Conservation (phyloP, 1,139 yeast species). For the Yamadazyma sp. region DNA sequence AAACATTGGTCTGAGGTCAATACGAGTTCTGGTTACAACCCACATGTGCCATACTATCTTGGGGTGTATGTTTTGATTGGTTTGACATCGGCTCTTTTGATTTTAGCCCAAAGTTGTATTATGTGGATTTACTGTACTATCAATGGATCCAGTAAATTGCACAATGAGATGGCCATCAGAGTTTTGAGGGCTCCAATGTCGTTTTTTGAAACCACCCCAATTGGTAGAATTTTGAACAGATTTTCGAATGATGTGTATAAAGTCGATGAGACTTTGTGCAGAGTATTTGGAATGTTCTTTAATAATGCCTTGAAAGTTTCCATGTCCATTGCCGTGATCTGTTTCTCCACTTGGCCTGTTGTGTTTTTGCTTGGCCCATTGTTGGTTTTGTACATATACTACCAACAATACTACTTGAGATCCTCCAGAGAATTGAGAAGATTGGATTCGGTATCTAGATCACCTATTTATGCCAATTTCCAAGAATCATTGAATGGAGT, state of each 20-base stretch:
- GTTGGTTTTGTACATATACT: slow-evolving; percentile 68
- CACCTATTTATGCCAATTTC: slow-evolving; percentile 95
- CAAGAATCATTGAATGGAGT: slow-evolving; percentile 94
- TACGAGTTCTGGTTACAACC: slow-evolving; percentile 66
- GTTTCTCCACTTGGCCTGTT: slow-evolving; percentile 88
- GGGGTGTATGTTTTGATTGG: slow-evolving; percentile 79
- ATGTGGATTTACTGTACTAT: slow-evolving; percentile 86
- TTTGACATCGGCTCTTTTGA: slow-evolving; percentile 54
- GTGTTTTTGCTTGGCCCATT: slow-evolving; percentile 70
- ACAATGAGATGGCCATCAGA: slow-evolving; percentile 72
- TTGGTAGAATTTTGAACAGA: slow-evolving; percentile 90
- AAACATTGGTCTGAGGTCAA: slow-evolving; percentile 97
- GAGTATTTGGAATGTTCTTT: slow-evolving; percentile 84
- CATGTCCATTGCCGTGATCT: slow-evolving; percentile 79
- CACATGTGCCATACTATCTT: slow-evolving; percentile 65
- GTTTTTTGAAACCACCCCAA: slow-evolving; percentile 95
- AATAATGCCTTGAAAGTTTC: slow-evolving; percentile 69
- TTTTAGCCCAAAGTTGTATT: slow-evolving; percentile 66
- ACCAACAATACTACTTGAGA: slow-evolving; percentile 84
- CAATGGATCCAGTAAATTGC: slow-evolving; percentile 76
- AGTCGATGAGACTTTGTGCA: slow-evolving; percentile 82
- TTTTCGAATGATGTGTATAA: slow-evolving; percentile 93
- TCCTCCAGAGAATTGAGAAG: slow-evolving; percentile 95
- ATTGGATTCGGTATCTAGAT: slow-evolving; percentile 86
- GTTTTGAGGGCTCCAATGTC: slow-evolving; percentile 95